Base-by-base conservation (phyloP, 2,329 filamentous ascomycete species). In the Trichophyton equinum region DNA sequence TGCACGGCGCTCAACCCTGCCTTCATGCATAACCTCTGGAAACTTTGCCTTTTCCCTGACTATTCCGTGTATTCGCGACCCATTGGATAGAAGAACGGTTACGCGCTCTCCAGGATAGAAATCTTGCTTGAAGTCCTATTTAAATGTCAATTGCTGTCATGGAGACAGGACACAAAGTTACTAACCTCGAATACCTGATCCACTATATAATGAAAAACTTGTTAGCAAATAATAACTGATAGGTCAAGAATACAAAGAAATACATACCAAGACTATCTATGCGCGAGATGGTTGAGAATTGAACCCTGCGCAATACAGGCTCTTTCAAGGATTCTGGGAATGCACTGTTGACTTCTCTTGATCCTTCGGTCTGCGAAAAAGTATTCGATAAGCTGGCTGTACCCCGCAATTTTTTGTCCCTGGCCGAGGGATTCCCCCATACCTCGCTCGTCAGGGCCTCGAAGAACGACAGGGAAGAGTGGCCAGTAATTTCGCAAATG, bases 401-500 rank as follows among this genome's bases (percentile, higher is more conserved):
- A 60, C 40, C 36, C 30, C 22, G 22, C 13, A 42, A 36, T 40
- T 27, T 46, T 11, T 25, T 42, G n/a, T 27, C n/a, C 56, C 36
- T 58, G 11, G n/a, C 42, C 36, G 27, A 55, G 15, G 51, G 51
- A 55, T 51, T 6, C 27, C 53, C 60, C 78, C 85, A 65, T 81
- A 95, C 90, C 83, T 96, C 91, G 76, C 90, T 95, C 74, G 89
- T 85, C 33, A 92, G 82, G 27, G 94, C 94, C 67, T 96, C 90
- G 70, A 96, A 96, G 74, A 95, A 99, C 2, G 85, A 92, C 66
- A 96, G 79, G 59, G 87, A 87, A 33, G 91, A 95, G 73, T 95
- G 92, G 60, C 94, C 94, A 11, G 91, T 96, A 66, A 97, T 95
- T 72, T 95, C 89, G 74, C 95, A 96, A 63, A 95, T 96, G 74